Evolutionary conservation across 495 filamentous ascomycete genomes (phyloP).

Genomic region (Lasiosphaeria hispida): DNA sequence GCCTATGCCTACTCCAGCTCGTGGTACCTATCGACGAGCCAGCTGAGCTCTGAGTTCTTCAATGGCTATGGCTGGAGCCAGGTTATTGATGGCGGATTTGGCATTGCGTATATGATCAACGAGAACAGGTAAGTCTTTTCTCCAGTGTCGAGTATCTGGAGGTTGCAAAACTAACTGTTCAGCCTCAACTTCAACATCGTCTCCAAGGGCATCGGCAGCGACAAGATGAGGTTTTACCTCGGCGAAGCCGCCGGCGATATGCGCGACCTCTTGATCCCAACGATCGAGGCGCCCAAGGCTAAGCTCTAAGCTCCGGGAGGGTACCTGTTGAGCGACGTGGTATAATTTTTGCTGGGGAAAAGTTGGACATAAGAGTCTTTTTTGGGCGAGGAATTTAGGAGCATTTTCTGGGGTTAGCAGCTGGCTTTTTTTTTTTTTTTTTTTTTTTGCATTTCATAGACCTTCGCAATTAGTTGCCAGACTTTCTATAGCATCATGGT

Average conservation of each 20-base stretch:
- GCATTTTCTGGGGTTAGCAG: too few relatives aligned
- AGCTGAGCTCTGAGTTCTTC: conserved; percentile 95
- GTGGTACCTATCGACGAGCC: conserved; percentile 86
- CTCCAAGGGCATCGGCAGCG: conserved; percentile 84
- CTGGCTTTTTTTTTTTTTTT: too few relatives aligned
- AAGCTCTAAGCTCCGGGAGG: conserved; percentile 63
- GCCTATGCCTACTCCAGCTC: conserved; percentile 78
- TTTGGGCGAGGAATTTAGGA: too few relatives aligned
- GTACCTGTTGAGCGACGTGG: not conserved
- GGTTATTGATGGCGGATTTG: conserved; percentile 93
- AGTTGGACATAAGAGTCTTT: too few relatives aligned
- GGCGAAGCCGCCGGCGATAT: conserved; percentile 91
- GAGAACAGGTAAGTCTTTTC: conserved; percentile 67
- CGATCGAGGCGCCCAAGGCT: conserved; percentile 78
- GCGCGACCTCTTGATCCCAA: conserved; percentile 81
- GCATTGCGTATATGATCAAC: conserved; percentile 99
- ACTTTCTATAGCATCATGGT: too few relatives aligned
- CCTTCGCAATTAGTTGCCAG: too few relatives aligned
- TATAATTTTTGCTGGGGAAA: too few relatives aligned
- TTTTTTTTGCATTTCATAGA: too few relatives aligned
- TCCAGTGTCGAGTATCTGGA: not conserved
- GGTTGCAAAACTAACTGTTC: not conserved
- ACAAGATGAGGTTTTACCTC: conserved; percentile 92
- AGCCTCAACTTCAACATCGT: conserved; percentile 98
- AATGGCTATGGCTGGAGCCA: conserved; percentile 99